Evolutionary conservation across 495 filamentous ascomycete genomes (phyloP), one percentile per base, ranked within the genome.

Genomic region (Penicillium waksmanii): DNA sequence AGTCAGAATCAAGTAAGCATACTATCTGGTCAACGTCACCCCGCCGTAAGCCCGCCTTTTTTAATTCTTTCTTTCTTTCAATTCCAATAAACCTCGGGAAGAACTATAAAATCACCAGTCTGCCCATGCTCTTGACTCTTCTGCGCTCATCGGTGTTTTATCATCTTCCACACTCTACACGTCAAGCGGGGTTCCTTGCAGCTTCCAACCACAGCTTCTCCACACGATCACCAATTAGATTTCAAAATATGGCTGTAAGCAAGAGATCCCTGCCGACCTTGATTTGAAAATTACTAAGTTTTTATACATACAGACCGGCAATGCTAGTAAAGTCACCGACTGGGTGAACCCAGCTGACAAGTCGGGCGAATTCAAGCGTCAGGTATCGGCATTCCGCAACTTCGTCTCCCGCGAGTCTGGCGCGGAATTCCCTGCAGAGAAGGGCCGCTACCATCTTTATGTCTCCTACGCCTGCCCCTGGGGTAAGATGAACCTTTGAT

Each of bases 281-380:
- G 23, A 36, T 34, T n/a, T n/a, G 36, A 12, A n/a, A 7, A 19
- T 31, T 51, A 27, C 19, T 55, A 25, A 53, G 44, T 47, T 15
- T 9, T 27, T 49, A 53, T 56, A 49, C 23, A 25, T 25, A n/a
- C 34, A 78, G 75, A 75, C 72, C 8, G 65, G 70, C 46, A 76
- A 69, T 48, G 17, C 68, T 8, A 48, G 35, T 25, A 79, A 78
- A 36, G 95, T 96, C 71, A 93, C 91, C 31, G 82, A 93, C 65
- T 97, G 92, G 92, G 92, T 92, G 17, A 77, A 82, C 21, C 87
- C 86, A 36, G 76, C 77, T 56, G 89, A 92, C 74, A 88, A 84
- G 60, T 82, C 85, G 2, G 93, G 93, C 75, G 93, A 96, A 74
- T 97, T 96, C 86, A 96, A 95, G 77, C 88, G 90, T 34, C 86